phyloP scores from a whole-genome alignment of 805 yeast genomes.

The Cyberlindnera nakhonratchasimensis region DNA sequence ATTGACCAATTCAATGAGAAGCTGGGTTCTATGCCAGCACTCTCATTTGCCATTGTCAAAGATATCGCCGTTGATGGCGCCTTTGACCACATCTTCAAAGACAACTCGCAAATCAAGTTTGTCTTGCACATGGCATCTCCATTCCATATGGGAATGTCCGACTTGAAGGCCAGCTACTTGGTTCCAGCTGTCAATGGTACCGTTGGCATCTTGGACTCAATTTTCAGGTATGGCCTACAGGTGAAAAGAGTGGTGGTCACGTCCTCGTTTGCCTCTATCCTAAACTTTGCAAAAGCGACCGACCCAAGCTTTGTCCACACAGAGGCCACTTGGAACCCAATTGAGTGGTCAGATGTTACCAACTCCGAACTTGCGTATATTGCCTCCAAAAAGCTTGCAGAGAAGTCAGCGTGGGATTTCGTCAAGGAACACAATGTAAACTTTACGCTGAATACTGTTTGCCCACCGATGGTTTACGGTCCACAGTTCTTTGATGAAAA shows the following conservation, averaged over 20 bases:
- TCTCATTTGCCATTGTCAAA: constrained; percentile 31
- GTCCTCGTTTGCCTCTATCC: constrained; percentile 57
- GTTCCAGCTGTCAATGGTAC: constrained; percentile 61
- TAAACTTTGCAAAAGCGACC: constrained; percentile 17
- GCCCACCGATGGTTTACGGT: constrained; percentile 54
- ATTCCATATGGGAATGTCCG: constrained; percentile 31
- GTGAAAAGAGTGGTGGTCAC: constrained; percentile 51
- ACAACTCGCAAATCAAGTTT: constrained; percentile 43
- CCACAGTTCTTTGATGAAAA: constrained; percentile 49
- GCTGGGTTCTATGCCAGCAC: background rate
- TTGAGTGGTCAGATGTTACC: constrained; percentile 43
- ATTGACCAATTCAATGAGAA: constrained; percentile 6
- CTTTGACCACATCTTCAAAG: constrained; percentile 42
- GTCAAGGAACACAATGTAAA: constrained; percentile 31
- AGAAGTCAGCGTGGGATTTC: constrained; percentile 56
- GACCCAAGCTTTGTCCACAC: constrained; percentile 22
- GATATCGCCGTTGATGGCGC: constrained; percentile 44
- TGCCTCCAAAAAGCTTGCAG: constrained; percentile 61
- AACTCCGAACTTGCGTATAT: constrained; percentile 39
- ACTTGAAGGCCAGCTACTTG: constrained; percentile 47
- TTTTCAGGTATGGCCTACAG: constrained; percentile 32
- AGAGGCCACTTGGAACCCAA: constrained; percentile 43
- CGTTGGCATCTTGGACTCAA: constrained; percentile 37
- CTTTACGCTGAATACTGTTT: constrained; percentile 42
- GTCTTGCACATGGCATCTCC: constrained; percentile 62